Base-by-base conservation (phyloP, 768 basidiomycete genomes). In the Collybiopsis luxurians region DNA sequence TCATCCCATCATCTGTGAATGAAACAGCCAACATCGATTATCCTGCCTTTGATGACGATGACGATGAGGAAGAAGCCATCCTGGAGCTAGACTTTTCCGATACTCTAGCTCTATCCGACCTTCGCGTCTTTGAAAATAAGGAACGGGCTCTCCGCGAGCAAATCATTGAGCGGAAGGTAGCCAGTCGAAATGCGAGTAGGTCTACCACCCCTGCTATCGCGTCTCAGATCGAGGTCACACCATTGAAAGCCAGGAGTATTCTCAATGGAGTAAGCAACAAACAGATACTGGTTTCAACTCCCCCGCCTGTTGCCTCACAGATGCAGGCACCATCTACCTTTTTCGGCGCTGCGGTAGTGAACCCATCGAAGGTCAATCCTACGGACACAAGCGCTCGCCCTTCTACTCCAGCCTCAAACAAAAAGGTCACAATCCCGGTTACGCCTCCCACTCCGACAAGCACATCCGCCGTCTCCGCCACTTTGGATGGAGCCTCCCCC, bases 81-180 rank as follows among this genome's bases (percentile, higher is more conserved):
- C 19, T 55, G 17, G 54, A 55, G 26, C 28, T 55, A 17, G 54
- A 55, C 24, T 55, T 55, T 34, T 55, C 54, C 6, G 54, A 55
- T 27, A 55, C 54, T 4, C 43, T 19, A 31, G 54, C 54, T 3
- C 24, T 55, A 23, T 44, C 40, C 23, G 54, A 55, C 24, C 24
- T 55, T 17, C 34, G 19, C 19, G 54, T 47, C 19, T 55, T 55
- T 28, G 54, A 55, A 13, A 31, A 5, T 3, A 47, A 34, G 31
- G 45, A 55, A 43, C 40, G 42, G 24, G 40, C 13, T n/a, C 53
- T 43, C 21, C 39, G 40, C 9, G 43, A 43, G 42, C 53, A 54
- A 40, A 31, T 42, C 13, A 7, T 34, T 28, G 53, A 42, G n/a
- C 43, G 40, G 10, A 54, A 24, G 53, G 42, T 26, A n/a, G 53